Evolutionary conservation across 495 filamentous ascomycete genomes (phyloP), one percentile per base, ranked within the genome.

Genomic region (Aspergillus sparsus): DNA sequence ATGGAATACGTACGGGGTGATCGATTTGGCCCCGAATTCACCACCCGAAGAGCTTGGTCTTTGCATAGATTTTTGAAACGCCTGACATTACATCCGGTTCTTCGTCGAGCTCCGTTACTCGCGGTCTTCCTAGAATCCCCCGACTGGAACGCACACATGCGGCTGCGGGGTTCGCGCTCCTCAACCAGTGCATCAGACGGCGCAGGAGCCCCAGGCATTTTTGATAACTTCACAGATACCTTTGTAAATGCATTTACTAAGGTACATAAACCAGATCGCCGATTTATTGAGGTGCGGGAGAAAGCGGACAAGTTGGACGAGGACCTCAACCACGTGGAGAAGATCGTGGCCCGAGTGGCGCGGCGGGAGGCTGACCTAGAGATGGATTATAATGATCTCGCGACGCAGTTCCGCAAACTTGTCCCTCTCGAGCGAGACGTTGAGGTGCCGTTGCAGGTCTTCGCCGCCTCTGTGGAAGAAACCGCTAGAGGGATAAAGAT

Each of bases 1-100:
- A 94, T 98, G 90, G 90, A 94, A 67, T 97, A 97, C 67, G 95
- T 97, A 37, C 89, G 92, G 53, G 95, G 95, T 54, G 93, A 98
- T 74, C 87, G 94, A 42, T 98, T 98, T 73, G 91, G 92, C 2
- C 72, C 88, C 13, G 95, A 98, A 70, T 98, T 98, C 73, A 98
- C 91, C n/a, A 81, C 84, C 35, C 85, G 94, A 18, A 85, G 94
- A 35, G 91, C 90, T 34, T 90, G 92, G 79, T 97, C 93, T 15
- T 80, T 98, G 53, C 88, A 95, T 70, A 89, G 94, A 44, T 98
- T 98, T 69, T 81, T 98, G 33, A 87, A 89, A 65, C 91, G 94
- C 9, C 71, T 97, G 51, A 85, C 91, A 0, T 80, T 96, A 33
- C 94, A 98, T 70, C 94, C 94, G 3, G 86, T 91, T 12, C 86